Base-by-base conservation (phyloP, 2,329 filamentous ascomycete species). In the Pyrenophora seminiperda region DNA sequence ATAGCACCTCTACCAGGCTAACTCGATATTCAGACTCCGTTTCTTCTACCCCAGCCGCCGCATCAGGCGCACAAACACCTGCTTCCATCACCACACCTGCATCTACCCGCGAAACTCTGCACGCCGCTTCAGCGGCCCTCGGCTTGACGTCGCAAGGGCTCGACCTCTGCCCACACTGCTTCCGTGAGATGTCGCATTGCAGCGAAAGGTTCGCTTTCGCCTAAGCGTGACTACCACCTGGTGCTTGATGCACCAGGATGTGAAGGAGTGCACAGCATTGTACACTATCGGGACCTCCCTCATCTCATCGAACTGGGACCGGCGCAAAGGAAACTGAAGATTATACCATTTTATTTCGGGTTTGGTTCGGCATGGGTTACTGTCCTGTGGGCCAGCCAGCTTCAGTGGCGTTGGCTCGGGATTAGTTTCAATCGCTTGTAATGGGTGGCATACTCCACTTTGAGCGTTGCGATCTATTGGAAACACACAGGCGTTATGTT, bases 81-180 rank as follows among this genome's bases (percentile, higher is more conserved):
- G 49, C 61, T 18, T 54, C 55, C 14, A 49, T 46, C 22, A 22
- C 33, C 11, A 34, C 61, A 42, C 22, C 57, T 11, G 53, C 58
- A 30, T 53, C 61, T 4, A 62, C 53, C 19, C 55, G 54, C 41
- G 59, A 65, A 34, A 63, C 59, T 17, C 61, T 64, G 10, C 59
- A 62, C 41, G 62, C 52, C 34, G 61, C 59, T 19, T 47, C 59
- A 3, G 58, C 62, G 24, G 57, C 56, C 37, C 42, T 65, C 17
- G 48, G 48, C 5, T 39, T 51, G 44, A 59, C 51, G 10, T 56
- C 48, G 2, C 62, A 65, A 38, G 62, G 62, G 7, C 50, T 65
- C 11, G 57, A 63, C 37, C 61, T 65, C 1, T 65, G 62, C 51
- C 62, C 62, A 36, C 62, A 65, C 42, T 65, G 62, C 59, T 65